These are phyloP conservation scores for Fraxinus cuspidata DNA, from an alignment of 257 asterid species.

Conservation along the genomic window DNA sequence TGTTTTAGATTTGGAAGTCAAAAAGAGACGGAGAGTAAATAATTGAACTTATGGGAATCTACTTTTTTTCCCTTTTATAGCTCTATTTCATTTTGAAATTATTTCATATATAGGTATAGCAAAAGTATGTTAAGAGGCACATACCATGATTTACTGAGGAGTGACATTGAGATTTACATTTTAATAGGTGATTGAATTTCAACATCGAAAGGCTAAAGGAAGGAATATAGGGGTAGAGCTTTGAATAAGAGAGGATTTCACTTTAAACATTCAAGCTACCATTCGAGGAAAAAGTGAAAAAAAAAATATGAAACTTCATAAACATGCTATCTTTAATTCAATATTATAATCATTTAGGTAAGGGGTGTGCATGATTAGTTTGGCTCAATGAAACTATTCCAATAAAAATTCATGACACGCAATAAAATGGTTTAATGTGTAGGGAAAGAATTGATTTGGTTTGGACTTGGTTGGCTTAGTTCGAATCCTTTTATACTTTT, in stretches of 20 bases:
- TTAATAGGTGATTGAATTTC: slow-evolving; percentile 38
- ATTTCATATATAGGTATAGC: slow-evolving; percentile 26
- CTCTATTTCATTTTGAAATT: slow-evolving; percentile 26
- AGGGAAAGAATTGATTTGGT: too few species aligned
- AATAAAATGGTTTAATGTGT: too few species aligned
- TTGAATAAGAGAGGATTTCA: background rate
- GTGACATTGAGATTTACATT: slow-evolving; percentile 50
- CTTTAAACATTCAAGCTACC: background rate
- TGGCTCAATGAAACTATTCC: too few species aligned
- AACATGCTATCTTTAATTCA: too few species aligned
- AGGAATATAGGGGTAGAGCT: too few species aligned
- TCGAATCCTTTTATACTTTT: too few species aligned
- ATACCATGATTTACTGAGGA: slow-evolving; percentile 34
- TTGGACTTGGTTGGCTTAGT: too few species aligned
- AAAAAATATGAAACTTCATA: too few species aligned
- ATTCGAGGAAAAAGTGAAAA: background rate
- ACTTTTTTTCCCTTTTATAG: slow-evolving; percentile 37
- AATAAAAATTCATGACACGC: too few species aligned
- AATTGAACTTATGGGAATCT: slow-evolving; percentile 35
- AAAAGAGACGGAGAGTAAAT: slow-evolving; percentile 43
- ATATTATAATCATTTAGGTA: too few species aligned
- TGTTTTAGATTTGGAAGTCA: slow-evolving; percentile 40
- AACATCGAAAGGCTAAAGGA: slow-evolving; percentile 60
- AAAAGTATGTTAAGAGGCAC: slow-evolving; percentile 12
- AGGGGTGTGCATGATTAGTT: too few species aligned